Evolutionary conservation across 2,329 filamentous ascomycete species (phyloP).

Genomic region (Fusarium phyllophilum): DNA sequence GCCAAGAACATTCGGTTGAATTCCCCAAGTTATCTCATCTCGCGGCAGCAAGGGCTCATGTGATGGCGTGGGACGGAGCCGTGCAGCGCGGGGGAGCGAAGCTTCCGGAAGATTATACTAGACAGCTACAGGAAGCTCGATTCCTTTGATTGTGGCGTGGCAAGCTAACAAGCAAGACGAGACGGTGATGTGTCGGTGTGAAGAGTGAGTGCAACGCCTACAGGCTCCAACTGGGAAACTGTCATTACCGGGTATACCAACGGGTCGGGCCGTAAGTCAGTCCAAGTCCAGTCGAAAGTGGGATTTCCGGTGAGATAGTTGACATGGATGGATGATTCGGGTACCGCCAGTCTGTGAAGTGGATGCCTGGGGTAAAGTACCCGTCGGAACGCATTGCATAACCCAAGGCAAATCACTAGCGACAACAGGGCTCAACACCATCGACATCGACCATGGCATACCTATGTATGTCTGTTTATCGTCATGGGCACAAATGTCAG

Average conservation of each 20-base stretch:
- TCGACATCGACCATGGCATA: conserved; percentile 15
- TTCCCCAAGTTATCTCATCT: conserved; percentile 35
- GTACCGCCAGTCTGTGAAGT: background rate
- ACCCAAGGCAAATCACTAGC: background rate
- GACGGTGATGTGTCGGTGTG: conserved; percentile 37
- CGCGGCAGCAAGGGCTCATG: conserved; percentile 41
- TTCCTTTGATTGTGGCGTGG: conserved; percentile 15
- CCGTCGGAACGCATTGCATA: conserved; percentile 8
- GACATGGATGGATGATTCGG: conserved; percentile 16
- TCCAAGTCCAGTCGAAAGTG: conserved; percentile 19
- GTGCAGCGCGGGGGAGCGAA: conserved; percentile 31
- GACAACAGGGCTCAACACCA: conserved; percentile 5
- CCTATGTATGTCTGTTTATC: conserved; percentile 11
- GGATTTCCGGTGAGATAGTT: conserved; percentile 26
- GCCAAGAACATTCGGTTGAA: conserved; percentile 12
- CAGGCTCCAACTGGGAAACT: conserved; percentile 1
- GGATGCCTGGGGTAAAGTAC: conserved; percentile 20
- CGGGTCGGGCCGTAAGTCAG: conserved; percentile 44
- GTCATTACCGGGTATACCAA: conserved; percentile 37
- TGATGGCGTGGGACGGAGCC: conserved; percentile 35
- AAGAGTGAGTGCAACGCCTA: background rate
- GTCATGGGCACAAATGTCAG: conserved; percentile 29
- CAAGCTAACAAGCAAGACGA: conserved; percentile 10
- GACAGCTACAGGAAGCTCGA: conserved; percentile 12
- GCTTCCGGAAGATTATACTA: conserved; percentile 14